A percentile compares a stretch with the other conserved stretches of the same genome.
Conservation (phyloP, 73 alveolate genomes). For the Paramecium sonneborni region DNA sequence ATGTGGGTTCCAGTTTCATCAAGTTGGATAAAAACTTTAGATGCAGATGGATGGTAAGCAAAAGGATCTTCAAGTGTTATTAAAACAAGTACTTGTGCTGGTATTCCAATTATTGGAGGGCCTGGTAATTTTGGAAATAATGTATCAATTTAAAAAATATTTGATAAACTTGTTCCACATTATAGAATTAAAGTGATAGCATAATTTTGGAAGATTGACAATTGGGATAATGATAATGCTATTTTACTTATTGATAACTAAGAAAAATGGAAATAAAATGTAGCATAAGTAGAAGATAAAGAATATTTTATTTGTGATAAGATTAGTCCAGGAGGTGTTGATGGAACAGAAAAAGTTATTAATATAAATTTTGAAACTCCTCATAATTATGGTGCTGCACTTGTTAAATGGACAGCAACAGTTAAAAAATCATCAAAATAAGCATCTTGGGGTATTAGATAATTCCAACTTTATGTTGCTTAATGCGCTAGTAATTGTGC, state of each 20-base stretch:
- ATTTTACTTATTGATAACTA: background rate
- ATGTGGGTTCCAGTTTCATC: slow-evolving; percentile 29
- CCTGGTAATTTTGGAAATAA: background rate
- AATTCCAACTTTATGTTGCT: slow-evolving; percentile 1
- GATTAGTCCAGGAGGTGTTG: slow-evolving; percentile 6
- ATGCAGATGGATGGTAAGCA: slow-evolving; percentile 22
- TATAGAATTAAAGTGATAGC: background rate
- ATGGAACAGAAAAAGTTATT: background rate
- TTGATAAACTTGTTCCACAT: background rate
- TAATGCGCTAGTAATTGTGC: slow-evolving; percentile 15
- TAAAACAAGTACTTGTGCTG: slow-evolving; percentile 9
- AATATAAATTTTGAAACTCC: slow-evolving; percentile 26
- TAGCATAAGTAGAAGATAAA: background rate
- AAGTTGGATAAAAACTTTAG: background rate
- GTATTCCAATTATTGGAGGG: slow-evolving; percentile 36
- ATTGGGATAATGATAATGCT: slow-evolving; percentile 15
- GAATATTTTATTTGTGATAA: background rate
- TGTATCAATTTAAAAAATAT: background rate
- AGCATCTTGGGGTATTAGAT: slow-evolving; percentile 39
- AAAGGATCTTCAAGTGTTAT: background rate
- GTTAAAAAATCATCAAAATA: background rate
- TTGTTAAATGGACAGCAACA: background rate
- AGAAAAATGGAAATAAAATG: background rate
- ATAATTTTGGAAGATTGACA: slow-evolving; percentile 48
- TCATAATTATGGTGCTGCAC: slow-evolving; percentile 45